These are phyloP conservation scores for Leccinum sublutescens DNA, from an alignment of 768 basidiomycete species.

Conservation along the genomic window DNA sequence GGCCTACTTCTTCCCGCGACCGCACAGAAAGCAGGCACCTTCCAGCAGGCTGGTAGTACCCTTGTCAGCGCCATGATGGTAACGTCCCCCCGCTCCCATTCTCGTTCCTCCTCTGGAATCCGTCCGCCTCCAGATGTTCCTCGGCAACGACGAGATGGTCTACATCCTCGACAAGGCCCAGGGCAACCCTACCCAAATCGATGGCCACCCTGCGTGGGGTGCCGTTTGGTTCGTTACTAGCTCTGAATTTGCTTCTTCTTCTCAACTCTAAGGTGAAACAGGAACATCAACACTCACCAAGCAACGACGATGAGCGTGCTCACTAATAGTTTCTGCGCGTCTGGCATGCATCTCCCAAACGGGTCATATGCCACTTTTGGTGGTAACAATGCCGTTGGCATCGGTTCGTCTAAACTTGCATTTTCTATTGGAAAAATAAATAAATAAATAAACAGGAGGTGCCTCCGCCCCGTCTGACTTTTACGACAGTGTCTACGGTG, in stretches of 20 bases:
- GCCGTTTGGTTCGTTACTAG: slow-evolving; percentile 49
- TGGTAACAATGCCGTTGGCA: slow-evolving; percentile 66
- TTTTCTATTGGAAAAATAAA: background rate
- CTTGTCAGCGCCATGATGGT: slow-evolving; percentile 53
- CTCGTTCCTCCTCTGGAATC: background rate
- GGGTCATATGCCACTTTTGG: slow-evolving; percentile 73
- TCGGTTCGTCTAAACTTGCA: slow-evolving; percentile 31
- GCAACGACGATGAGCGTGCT: slow-evolving; percentile 37
- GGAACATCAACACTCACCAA: slow-evolving; percentile 20
- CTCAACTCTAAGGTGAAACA: slow-evolving; percentile 31
- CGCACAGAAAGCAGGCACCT: slow-evolving; percentile 18
- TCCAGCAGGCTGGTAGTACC: slow-evolving; percentile 30
- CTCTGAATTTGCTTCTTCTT: background rate
- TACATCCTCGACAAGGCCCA: slow-evolving; percentile 91
- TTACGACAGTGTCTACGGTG: slow-evolving; percentile 61
- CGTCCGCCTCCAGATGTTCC: slow-evolving; percentile 55
- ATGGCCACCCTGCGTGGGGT: slow-evolving; percentile 74
- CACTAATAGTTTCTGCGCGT: slow-evolving; percentile 77
- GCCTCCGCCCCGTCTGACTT: slow-evolving; percentile 24
- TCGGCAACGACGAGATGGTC: slow-evolving; percentile 75
- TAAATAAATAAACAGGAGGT: slow-evolving; percentile 32
- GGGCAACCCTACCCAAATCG: slow-evolving; percentile 62
- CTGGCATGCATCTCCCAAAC: slow-evolving; percentile 77
- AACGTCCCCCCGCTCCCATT: background rate
- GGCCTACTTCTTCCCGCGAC: slow-evolving; percentile 1